Evolutionary conservation across 2,329 filamentous ascomycete genomes (phyloP).

Genomic region (Aureobasidium sp.): DNA sequence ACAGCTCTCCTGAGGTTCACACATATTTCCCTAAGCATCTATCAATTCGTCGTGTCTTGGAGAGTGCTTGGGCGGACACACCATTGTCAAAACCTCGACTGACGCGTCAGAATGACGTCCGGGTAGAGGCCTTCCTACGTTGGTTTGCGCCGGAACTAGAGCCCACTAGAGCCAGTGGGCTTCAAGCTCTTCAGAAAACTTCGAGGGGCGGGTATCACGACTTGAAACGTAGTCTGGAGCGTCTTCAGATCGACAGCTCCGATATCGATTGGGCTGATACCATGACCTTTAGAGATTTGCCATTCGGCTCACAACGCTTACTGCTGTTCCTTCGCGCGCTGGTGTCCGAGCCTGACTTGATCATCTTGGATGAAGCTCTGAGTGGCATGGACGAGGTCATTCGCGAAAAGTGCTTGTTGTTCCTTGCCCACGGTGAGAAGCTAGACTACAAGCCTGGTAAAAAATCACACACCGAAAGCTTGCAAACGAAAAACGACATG

Average conservation of each 20-base stretch:
- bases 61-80: conserved; percentile 86
- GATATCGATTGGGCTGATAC: conserved; percentile 58
- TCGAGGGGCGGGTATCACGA: background rate
- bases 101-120: conserved; percentile 46
- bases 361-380: conserved; percentile 47
- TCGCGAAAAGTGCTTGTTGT: conserved; percentile 79
- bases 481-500: conserved; percentile 35
- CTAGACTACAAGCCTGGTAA: background rate
- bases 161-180: conserved; percentile 33
- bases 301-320: conserved; percentile 77
- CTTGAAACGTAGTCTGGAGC: background rate
- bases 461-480: conserved; percentile 12
- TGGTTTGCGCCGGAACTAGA: conserved; percentile 79
- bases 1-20: conserved; percentile 90
- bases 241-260: conserved; percentile 6
- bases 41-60: conserved; percentile 65
- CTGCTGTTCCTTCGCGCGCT: conserved; percentile 64
- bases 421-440: conserved; percentile 52
- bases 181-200: background rate
- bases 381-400: conserved; percentile 50
- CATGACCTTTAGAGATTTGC: conserved; percentile 63
- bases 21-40: conserved; percentile 79
- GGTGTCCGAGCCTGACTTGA: conserved; percentile 39
- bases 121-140: conserved; percentile 61
- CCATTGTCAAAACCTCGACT: conserved; percentile 66